Evolutionary conservation across 345 rosid species (phyloP).

Genomic region (Murraya koenigii): DNA sequence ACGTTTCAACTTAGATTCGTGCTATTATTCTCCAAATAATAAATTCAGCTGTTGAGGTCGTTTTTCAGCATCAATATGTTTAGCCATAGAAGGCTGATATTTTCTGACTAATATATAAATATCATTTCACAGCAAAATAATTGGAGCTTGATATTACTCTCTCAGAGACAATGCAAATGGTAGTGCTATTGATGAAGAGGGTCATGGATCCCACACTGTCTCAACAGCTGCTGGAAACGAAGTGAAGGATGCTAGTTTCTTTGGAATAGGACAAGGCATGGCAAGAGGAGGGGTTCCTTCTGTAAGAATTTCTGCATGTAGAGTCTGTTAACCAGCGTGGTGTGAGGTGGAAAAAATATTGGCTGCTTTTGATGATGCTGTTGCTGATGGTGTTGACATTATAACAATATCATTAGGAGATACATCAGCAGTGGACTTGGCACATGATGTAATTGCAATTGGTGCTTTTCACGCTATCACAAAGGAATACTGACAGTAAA

Average conservation of each 20-base stretch:
- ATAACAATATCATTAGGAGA: slow-evolving; percentile 30
- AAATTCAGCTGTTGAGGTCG: too few relatives aligned
- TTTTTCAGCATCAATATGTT: too few relatives aligned
- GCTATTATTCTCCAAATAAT: too few relatives aligned
- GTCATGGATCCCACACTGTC: slow-evolving; percentile 65
- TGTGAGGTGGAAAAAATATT: slow-evolving; percentile 7
- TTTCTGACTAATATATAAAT: background rate
- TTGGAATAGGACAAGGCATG: slow-evolving; percentile 40
- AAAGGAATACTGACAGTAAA: slow-evolving; percentile 44
- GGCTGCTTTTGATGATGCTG: slow-evolving; percentile 60
- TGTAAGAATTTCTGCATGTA: slow-evolving; percentile 49
- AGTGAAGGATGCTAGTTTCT: slow-evolving; percentile 35
- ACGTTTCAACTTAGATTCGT: too few relatives aligned
- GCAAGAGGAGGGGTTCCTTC: slow-evolving; percentile 65
- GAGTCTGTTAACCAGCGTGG: background rate
- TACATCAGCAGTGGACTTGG: background rate
- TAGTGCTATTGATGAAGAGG: slow-evolving; percentile 16
- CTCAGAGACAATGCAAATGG: background rate
- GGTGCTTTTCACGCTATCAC: slow-evolving; percentile 51
- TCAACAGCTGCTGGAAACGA: slow-evolving; percentile 61
- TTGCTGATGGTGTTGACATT: slow-evolving; percentile 58
- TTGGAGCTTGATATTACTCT: slow-evolving; percentile 37
- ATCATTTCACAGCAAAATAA: slow-evolving; percentile 28
- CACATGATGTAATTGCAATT: slow-evolving; percentile 25
- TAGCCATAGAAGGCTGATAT: background rate